Conservation (phyloP, 2,329 filamentous ascomycete species). For the Lasiodiplodia gonubiensis region DNA sequence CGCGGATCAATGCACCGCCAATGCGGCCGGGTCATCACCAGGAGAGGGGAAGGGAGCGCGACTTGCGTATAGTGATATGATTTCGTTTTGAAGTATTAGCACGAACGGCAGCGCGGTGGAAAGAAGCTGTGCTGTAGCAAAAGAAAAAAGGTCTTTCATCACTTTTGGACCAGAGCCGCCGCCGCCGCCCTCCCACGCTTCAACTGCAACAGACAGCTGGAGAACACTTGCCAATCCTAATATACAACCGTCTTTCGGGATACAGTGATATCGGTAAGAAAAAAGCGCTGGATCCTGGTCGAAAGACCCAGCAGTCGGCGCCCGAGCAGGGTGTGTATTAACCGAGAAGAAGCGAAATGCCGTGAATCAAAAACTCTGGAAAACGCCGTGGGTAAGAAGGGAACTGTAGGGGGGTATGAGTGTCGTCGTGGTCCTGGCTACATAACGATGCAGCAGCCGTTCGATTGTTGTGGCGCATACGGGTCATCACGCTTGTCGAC, state of each 20-base stretch:
- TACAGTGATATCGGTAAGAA: conserved; percentile 27
- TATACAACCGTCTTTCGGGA: conserved; percentile 29
- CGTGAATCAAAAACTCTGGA: conserved; percentile 29
- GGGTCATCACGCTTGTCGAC: conserved; percentile 96
- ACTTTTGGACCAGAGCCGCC: conserved; percentile 26
- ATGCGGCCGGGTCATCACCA: conserved; percentile 9
- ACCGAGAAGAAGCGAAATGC: conserved; percentile 28
- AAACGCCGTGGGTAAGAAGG: conserved; percentile 28
- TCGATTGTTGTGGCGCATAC: conserved; percentile 94
- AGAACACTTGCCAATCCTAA: conserved; percentile 28
- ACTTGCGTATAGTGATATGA: conserved; percentile 1
- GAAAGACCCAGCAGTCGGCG: conserved; percentile 26
- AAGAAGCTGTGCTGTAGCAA: conserved; percentile 9
- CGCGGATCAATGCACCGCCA: conserved; percentile 6
- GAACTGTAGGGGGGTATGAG: conserved; percentile 26
- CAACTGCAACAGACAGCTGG: conserved; percentile 18
- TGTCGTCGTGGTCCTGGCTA: conserved; percentile 49
- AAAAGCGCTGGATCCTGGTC: conserved; percentile 20
- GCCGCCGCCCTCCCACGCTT: conserved; percentile 16
- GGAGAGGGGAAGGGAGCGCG: background rate
- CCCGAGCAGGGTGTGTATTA: conserved; percentile 27
- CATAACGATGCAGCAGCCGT: conserved; percentile 95
- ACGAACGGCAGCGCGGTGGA: conserved; percentile 16
- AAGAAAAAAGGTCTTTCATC: conserved; percentile 24
- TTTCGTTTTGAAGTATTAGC: conserved; percentile 26